Evolutionary conservation across 257 asterid genomes (phyloP).

Genomic region (Gentiana straminea): DNA sequence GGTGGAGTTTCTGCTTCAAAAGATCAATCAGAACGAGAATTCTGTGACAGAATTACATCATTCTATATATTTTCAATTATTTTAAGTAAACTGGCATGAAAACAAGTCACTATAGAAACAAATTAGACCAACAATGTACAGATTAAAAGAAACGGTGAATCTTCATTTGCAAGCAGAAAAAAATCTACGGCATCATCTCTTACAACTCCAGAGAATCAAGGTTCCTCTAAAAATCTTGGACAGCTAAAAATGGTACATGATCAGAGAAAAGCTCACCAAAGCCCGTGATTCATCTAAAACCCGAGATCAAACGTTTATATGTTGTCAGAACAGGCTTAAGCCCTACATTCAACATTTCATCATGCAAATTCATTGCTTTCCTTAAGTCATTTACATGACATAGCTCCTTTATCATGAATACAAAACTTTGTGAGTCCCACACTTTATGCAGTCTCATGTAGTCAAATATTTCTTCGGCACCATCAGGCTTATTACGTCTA

Average conservation of each 20-base stretch:
- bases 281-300: conserved; percentile 31
- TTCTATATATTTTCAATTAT: too few relatives aligned
- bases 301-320: conserved; percentile 54
- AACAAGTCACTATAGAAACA: too few relatives aligned
- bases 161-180: too few relatives aligned
- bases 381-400: conserved; percentile 46
- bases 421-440: conserved; percentile 41
- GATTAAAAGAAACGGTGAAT: too few relatives aligned
- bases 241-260: background rate
- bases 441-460: conserved; percentile 38
- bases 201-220: too few relatives aligned
- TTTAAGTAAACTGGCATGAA: too few relatives aligned
- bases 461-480: conserved; percentile 41
- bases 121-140: too few relatives aligned
- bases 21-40: too few relatives aligned
- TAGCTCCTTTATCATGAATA: conserved; percentile 45
- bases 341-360: conserved; percentile 61
- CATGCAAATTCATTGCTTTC: conserved; percentile 70
- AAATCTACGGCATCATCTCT: too few relatives aligned
- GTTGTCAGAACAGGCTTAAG: conserved; percentile 45
- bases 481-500: conserved; percentile 31
- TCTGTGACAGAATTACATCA: too few relatives aligned
- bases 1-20: too few relatives aligned
- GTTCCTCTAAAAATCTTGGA: background rate
- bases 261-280: background rate